Evolutionary conservation across 2,329 filamentous ascomycete species (phyloP).

Genomic region (Westerdykella aurantiaca): DNA sequence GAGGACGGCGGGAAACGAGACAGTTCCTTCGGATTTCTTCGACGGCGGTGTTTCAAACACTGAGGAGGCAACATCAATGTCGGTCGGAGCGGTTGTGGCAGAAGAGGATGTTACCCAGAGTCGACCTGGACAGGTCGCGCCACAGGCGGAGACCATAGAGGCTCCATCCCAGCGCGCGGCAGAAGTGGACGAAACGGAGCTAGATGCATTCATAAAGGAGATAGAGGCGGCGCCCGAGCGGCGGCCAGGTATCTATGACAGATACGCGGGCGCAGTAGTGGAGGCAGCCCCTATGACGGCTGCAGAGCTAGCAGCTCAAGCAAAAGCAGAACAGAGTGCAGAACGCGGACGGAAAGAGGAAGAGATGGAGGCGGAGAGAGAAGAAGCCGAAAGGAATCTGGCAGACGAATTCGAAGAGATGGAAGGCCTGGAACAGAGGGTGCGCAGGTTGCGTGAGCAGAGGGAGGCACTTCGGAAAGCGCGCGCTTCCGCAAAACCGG

Average conservation of each 20-base stretch:
- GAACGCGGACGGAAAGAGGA: slow-evolving; percentile 40
- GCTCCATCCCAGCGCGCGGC: slow-evolving; percentile 10
- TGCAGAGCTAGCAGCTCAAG: slow-evolving; percentile 43
- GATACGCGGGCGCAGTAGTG: slow-evolving; percentile 36
- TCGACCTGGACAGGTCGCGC: background rate
- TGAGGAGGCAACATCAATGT: background rate
- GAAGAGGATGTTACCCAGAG: slow-evolving; percentile 1
- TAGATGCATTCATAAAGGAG: slow-evolving; percentile 52
- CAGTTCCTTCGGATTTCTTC: slow-evolving; percentile 34
- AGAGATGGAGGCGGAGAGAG: slow-evolving; percentile 45
- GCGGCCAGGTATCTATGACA: slow-evolving; percentile 83
- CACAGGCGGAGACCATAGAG: slow-evolving; percentile 6
- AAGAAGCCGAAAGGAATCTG: slow-evolving; percentile 42
- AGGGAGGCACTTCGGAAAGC: slow-evolving; percentile 39
- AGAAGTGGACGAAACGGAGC: slow-evolving; percentile 27
- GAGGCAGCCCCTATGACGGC: slow-evolving; percentile 44
- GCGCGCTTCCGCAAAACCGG: slow-evolving; percentile 10
- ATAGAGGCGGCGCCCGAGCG: slow-evolving; percentile 73
- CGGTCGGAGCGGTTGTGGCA: background rate
- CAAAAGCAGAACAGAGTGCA: slow-evolving; percentile 40
- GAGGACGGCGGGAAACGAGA: slow-evolving; percentile 26
- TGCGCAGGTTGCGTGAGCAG: slow-evolving; percentile 42
- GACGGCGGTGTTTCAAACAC: slow-evolving; percentile 16
- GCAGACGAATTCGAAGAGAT: slow-evolving; percentile 49
- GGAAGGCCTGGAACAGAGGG: slow-evolving; percentile 44